Conservation (phyloP, 2,329 filamentous ascomycete genomes). For the Polychaeton citri region DNA sequence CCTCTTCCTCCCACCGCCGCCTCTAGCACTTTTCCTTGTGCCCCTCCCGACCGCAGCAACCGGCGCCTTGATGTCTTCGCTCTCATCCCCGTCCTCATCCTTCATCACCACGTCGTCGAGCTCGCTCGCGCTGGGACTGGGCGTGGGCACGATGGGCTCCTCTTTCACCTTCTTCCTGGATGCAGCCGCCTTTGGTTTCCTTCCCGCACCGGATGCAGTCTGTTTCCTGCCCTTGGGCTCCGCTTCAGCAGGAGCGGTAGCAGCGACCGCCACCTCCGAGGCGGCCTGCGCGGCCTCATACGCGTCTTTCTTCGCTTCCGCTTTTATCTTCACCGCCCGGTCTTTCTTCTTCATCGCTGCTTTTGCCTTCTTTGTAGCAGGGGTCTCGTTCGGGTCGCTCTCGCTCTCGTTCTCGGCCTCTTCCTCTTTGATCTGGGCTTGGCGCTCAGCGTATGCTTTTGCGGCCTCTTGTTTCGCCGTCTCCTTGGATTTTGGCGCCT, state of each 20-base stretch:
- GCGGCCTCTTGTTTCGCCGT: constrained; percentile 18
- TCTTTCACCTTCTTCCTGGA: constrained; percentile 18
- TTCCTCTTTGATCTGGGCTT: constrained; percentile 11
- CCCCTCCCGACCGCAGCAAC: constrained; percentile 3
- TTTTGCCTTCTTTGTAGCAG: constrained; percentile 28
- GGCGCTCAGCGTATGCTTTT: constrained; percentile 12
- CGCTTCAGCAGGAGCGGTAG: constrained; percentile 9
- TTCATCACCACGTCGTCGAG: constrained; percentile 24
- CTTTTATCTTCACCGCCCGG: constrained; percentile 11
- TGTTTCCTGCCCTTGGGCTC: constrained; percentile 10
- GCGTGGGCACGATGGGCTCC: constrained; percentile 28
- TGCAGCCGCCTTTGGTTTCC: too few species aligned
- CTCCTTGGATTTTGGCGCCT: constrained; percentile 15
- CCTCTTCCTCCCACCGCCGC: constrained; percentile 7
- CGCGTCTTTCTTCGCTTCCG: constrained; percentile 3
- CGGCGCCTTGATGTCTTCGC: constrained; percentile 5
- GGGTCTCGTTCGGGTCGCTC: constrained; percentile 21
- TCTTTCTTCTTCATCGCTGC: constrained; percentile 17
- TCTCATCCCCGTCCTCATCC: constrained; percentile 25
- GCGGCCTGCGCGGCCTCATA: constrained; percentile 18
- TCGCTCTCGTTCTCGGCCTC: constrained; percentile 15
- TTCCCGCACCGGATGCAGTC: constrained; percentile 5
- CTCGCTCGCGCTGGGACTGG: constrained; percentile 25
- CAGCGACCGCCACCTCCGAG: too few species aligned
- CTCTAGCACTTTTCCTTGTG: constrained; percentile 3